Conservation (phyloP, 2,329 filamentous ascomycete genomes). For the Fonsecaea erecta region DNA sequence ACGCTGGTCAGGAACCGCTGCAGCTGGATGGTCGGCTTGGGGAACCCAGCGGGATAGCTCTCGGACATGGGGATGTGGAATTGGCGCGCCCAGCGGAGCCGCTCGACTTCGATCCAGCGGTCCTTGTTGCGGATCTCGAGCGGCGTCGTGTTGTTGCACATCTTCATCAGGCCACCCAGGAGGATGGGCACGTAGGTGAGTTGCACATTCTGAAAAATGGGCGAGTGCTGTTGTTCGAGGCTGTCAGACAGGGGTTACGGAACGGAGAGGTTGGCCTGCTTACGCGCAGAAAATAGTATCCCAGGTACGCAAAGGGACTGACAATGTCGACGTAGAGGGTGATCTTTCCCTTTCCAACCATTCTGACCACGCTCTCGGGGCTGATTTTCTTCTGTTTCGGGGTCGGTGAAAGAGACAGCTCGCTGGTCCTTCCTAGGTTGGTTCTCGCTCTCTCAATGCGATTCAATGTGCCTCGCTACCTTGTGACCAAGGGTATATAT, state of each 20-base stretch:
- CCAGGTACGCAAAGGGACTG: conserved; percentile 65
- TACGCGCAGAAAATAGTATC: conserved; percentile 61
- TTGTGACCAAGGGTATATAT: too few species aligned
- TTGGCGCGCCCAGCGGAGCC: conserved; percentile 57
- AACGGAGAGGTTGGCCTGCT: conserved; percentile 33
- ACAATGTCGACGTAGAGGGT: conserved; percentile 65
- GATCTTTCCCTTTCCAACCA: conserved; percentile 48
- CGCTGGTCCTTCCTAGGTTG: too few species aligned
- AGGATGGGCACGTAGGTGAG: conserved; percentile 64
- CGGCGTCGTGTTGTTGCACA: conserved; percentile 59
- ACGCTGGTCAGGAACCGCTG: conserved; percentile 60
- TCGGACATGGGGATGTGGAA: conserved; percentile 60
- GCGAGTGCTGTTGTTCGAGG: conserved; percentile 50
- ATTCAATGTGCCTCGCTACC: too few species aligned
- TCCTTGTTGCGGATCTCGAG: conserved; percentile 65
- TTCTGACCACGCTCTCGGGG: too few species aligned
- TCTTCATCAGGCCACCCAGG: conserved; percentile 64
- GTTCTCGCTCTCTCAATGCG: too few species aligned
- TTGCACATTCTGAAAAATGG: conserved; percentile 59
- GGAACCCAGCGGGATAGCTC: conserved; percentile 56
- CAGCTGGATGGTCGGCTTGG: conserved; percentile 55
- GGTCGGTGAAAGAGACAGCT: too few species aligned
- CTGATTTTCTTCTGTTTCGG: too few species aligned
- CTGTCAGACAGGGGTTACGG: too few species aligned
- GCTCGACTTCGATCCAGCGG: conserved; percentile 60